Conservation (phyloP, 2,329 filamentous ascomycete genomes). For the Didymella exigua region DNA sequence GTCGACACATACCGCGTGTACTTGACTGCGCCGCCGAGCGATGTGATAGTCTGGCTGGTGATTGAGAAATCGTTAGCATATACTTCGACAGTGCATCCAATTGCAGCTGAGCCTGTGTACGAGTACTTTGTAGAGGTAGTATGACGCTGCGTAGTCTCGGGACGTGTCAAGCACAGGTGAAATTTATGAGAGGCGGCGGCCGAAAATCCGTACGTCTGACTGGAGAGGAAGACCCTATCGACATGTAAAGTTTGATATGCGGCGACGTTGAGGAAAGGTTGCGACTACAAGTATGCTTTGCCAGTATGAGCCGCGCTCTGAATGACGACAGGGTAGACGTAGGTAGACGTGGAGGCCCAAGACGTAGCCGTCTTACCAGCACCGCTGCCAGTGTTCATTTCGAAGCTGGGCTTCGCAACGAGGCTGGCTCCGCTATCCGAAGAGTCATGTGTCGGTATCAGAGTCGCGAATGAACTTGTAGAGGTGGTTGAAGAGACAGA, state of each 20-base stretch:
- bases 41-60: neutral
- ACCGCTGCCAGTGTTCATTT: neutral
- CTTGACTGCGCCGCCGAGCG: too few relatives aligned
- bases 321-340: too few relatives aligned
- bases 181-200: too few relatives aligned
- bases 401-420: neutral
- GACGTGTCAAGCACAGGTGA: neutral
- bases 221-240: too few relatives aligned
- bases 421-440: neutral
- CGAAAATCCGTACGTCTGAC: too few relatives aligned
- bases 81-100: neutral
- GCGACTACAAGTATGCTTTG: too few relatives aligned
- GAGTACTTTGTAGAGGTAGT: too few relatives aligned
- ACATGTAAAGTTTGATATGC: too few relatives aligned
- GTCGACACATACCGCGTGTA: neutral
- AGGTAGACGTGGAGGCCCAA: neutral
- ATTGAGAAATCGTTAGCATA: neutral
- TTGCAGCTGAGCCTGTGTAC: neutral
- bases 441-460: neutral
- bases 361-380: too few relatives aligned
- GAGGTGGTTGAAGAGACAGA: neutral
- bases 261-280: too few relatives aligned
- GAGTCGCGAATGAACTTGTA: neutral
- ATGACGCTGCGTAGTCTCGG: neutral
- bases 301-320: neutral